These are phyloP conservation scores for Trichoderma semiorbis DNA, from an alignment of 2,329 filamentous ascomycete species.

Conservation along the genomic window DNA sequence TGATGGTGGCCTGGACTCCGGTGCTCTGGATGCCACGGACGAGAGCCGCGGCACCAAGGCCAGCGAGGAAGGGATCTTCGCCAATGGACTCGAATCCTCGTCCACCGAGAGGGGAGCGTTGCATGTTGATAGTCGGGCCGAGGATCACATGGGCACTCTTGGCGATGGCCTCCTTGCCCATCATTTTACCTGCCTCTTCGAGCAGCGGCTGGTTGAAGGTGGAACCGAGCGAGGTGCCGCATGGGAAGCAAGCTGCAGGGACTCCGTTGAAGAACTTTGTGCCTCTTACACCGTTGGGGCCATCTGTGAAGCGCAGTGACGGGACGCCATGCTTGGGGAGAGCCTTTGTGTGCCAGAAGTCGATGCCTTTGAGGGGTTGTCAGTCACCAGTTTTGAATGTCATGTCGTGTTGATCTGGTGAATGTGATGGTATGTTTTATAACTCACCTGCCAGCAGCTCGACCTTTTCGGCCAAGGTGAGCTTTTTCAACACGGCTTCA, in stretches of 20 bases:
- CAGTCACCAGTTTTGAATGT: not conserved
- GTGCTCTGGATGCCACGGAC: constrained; percentile 54
- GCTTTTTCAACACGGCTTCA: constrained; percentile 52
- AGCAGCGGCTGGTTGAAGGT: constrained; percentile 56
- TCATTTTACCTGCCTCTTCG: constrained; percentile 46
- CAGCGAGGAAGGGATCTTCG: constrained; percentile 56
- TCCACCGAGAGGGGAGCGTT: constrained; percentile 56
- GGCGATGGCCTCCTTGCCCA: constrained; percentile 51
- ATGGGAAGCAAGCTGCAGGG: constrained; percentile 58
- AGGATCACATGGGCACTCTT: constrained; percentile 58
- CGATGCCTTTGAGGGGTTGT: constrained; percentile 43
- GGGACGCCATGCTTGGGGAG: constrained; percentile 60
- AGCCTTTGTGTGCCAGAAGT: constrained; percentile 67
- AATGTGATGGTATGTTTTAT: not conserved
- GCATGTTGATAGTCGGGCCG: constrained; percentile 62
- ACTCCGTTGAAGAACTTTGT: constrained; percentile 65
- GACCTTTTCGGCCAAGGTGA: constrained; percentile 51
- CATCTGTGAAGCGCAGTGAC: constrained; percentile 63
- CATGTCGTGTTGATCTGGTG: no score
- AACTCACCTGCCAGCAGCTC: constrained; percentile 47
- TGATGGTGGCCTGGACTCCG: constrained; percentile 55
- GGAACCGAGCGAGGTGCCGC: constrained; percentile 54
- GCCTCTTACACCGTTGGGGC: constrained; percentile 66
- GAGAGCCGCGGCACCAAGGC: constrained; percentile 51
- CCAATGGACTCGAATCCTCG: constrained; percentile 58